phyloP scores from a whole-genome alignment of 345 rosid genomes.

The Moricandia moricandioides region DNA sequence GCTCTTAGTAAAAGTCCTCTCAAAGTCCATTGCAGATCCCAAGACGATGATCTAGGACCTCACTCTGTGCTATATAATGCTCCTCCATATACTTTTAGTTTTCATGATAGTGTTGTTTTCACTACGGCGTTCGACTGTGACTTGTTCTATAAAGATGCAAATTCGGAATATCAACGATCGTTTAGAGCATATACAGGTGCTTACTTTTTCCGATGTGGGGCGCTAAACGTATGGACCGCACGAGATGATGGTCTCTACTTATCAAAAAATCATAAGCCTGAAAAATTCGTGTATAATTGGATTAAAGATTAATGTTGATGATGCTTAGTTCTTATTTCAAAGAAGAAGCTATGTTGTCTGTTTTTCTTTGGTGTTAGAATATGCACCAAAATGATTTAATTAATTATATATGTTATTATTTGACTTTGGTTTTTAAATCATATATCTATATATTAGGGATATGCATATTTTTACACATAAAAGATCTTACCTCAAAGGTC shows the following conservation, averaged over 20 bases:
- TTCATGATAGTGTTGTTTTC: background rate
- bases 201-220: background rate
- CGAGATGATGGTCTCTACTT: slow-evolving; percentile 6
- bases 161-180: background rate
- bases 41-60: background rate
- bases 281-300: slow-evolving; percentile 2
- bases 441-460: too few species aligned
- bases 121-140: background rate
- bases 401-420: too few species aligned
- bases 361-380: background rate
- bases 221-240: background rate
- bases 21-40: background rate
- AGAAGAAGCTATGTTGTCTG: background rate
- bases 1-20: background rate
- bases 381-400: background rate
- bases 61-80: background rate
- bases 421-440: too few species aligned
- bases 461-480: too few species aligned
- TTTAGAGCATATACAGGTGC: background rate
- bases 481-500: too few species aligned
- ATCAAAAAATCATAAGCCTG: background rate
- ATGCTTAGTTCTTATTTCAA: background rate
- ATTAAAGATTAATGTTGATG: background rate
- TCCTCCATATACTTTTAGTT: background rate
- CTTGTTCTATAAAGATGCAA: background rate